Base-by-base conservation (phyloP, 2,329 filamentous ascomycete species). In the Esteya vermicola region DNA sequence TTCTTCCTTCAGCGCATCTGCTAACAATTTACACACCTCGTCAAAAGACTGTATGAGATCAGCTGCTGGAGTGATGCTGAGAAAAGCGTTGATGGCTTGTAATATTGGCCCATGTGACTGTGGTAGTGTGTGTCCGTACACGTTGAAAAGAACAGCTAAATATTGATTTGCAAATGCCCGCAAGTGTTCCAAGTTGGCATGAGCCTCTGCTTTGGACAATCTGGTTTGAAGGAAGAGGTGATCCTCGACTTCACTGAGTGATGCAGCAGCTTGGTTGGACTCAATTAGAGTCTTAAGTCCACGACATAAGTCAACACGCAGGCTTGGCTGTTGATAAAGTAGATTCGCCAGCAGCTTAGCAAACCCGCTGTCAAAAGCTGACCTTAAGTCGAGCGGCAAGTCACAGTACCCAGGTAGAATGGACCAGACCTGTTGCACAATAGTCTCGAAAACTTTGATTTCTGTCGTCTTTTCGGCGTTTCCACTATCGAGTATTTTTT, bases 71-170 rank as follows among this genome's bases (percentile, higher is more conserved):
- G 85, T 85, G 51, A 96, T 83, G 63, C 88, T 93, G 43, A 98
- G 65, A 60, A 88, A 96, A 6, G 85, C 78, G 59, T 96, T 95
- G 64, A 96, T 91, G 46, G 88, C 94, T 56, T 89, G 84, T 26
- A 98, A 67, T 40, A 98, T 91, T 18, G 84, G 85, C 0, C 85
- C 88, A 50, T 91, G 75, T 53, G 85, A 91, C 54, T 95, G 85
- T 3, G 91, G 89, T 21, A 98, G 69, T 1, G 91, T 98, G 58
- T 95, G 84, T 47, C 84, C 94, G 63, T 98, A 98, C 33, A 98
- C 89, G 55, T 98, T 98, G 69, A 98, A 96, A n/a, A 98, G 66
- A 1, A 96, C 89, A 7, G 91, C 88, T 32, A 98, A 74, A 61
- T 98, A 73, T 52, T 96, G 96, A 45, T 81, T 81, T 1, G 89